These are phyloP conservation scores for Linum usitatissimum DNA, from an alignment of 345 rosid genomes.

Conservation along the genomic window DNA sequence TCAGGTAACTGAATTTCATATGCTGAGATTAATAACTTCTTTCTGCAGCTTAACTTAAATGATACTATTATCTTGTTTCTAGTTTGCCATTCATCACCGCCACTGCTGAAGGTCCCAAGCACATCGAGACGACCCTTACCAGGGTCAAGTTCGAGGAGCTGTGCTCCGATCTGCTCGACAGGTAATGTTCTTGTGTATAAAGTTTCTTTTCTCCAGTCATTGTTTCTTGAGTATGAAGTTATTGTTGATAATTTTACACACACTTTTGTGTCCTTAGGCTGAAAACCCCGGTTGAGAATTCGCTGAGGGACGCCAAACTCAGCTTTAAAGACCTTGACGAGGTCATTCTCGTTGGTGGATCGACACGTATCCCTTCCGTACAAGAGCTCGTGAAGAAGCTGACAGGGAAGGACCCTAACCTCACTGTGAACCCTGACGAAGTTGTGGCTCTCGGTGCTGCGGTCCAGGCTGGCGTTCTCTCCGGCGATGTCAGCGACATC, in stretches of 20 bases:
- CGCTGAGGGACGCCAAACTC: conserved; percentile 85
- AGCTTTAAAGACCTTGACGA: conserved; percentile 81
- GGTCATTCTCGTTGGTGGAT: conserved; percentile 96
- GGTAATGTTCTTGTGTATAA: conserved; percentile 27
- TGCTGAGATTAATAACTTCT: neutral
- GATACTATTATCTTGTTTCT: conserved; percentile 7
- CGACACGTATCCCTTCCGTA: conserved; percentile 95
- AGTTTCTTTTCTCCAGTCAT: too few relatives aligned
- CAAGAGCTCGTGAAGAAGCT: conserved; percentile 84
- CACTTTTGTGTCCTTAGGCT: conserved; percentile 34
- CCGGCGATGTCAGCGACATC: conserved; percentile 96
- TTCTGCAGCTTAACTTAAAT: conserved; percentile 2
- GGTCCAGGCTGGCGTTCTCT: conserved; percentile 98
- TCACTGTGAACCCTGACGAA: conserved; percentile 94
- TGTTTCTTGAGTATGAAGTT: neutral
- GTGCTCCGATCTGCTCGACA: conserved; percentile 83
- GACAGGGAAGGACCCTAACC: conserved; percentile 95
- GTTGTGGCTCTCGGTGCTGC: conserved; percentile 99
- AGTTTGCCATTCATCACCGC: conserved; percentile 99
- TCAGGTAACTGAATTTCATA: conserved; percentile 34
- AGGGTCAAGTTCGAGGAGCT: conserved; percentile 89
- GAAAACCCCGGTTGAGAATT: conserved; percentile 73
- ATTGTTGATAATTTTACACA: neutral
- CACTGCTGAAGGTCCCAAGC: conserved; percentile 97
- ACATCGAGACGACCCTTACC: conserved; percentile 84